A percentile compares a stretch with the other conserved stretches of the same genome.
phyloP scores from a whole-genome alignment of 176 grass and related monocot genomes.

The Musa troglodytarum region DNA sequence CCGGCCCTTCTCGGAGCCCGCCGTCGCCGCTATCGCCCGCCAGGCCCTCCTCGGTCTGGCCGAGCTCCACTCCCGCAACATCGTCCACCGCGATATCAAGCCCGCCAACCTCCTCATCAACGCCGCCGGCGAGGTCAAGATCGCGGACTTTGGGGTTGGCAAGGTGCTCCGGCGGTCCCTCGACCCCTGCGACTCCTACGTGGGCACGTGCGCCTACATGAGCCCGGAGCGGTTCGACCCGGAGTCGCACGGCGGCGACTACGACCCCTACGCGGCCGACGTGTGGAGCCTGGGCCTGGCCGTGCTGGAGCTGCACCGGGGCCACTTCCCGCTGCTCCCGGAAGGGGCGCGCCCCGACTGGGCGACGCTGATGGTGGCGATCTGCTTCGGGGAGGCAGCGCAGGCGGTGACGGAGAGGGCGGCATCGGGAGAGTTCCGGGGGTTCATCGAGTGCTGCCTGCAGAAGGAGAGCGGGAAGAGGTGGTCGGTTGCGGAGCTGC shows the following conservation, averaged over 20 bases:
- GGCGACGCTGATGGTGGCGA: slow-evolving; percentile 85
- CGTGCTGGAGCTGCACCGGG: slow-evolving; percentile 65
- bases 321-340: slow-evolving; percentile 78
- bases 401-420: slow-evolving; percentile 31
- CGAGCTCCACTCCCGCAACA: slow-evolving; percentile 46
- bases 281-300: slow-evolving; percentile 73
- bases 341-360: slow-evolving; percentile 69
- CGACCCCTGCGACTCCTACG: slow-evolving; percentile 74
- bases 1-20: slow-evolving; percentile 42
- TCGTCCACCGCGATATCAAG: slow-evolving; percentile 88
- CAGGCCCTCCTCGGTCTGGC: slow-evolving; percentile 51
- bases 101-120: slow-evolving; percentile 64
- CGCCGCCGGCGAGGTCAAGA: slow-evolving; percentile 57
- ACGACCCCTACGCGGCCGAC: slow-evolving; percentile 87
- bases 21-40: slow-evolving; percentile 56
- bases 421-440: slow-evolving; percentile 52
- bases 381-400: slow-evolving; percentile 69
- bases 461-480: slow-evolving; percentile 65
- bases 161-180: slow-evolving; percentile 60
- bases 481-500: slow-evolving; percentile 57
- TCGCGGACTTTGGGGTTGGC: slow-evolving; percentile 69
- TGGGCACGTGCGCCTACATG: slow-evolving; percentile 87
- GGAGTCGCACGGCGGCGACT: slow-evolving; percentile 57
- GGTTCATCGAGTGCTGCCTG: slow-evolving; percentile 70
- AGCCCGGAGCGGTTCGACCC: slow-evolving; percentile 81